A percentile compares a stretch with the other conserved stretches of the same genome.
Evolutionary conservation across 352 stramenopile species (phyloP).

Genomic region (Globisporangium radiosum): DNA sequence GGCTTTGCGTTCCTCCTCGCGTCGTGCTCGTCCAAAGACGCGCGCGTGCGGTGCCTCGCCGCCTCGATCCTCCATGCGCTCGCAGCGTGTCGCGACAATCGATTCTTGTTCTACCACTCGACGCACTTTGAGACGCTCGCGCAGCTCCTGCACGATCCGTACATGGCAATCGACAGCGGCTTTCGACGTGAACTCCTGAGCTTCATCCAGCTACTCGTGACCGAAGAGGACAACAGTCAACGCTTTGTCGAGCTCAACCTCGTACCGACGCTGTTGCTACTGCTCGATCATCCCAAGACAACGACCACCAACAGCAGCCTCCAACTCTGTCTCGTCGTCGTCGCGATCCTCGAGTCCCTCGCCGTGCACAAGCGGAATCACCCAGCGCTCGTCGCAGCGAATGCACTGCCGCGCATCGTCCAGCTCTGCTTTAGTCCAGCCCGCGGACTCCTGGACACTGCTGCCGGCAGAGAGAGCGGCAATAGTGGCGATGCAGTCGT

Average conservation of each 20-base stretch:
- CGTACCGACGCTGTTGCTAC: constrained; percentile 41
- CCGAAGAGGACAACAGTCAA: constrained; percentile 46
- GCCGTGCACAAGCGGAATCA: constrained; percentile 47
- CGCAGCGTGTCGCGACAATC: constrained; percentile 45
- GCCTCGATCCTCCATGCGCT: constrained; percentile 54
- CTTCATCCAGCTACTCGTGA: constrained; percentile 51
- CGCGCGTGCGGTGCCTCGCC: constrained; percentile 41
- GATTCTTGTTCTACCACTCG: constrained; percentile 54
- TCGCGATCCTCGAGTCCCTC: constrained; percentile 52
- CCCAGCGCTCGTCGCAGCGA: constrained; percentile 33
- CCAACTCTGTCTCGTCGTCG: constrained; percentile 39
- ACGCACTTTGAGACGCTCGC: constrained; percentile 48
- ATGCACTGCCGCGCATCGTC: constrained; percentile 39
- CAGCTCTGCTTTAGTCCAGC: constrained; percentile 39
- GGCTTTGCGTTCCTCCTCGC: constrained; percentile 63
- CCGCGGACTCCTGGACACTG: neutral
- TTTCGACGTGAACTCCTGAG: constrained; percentile 61
- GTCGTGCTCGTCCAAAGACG: constrained; percentile 52
- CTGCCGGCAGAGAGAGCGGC: neutral
- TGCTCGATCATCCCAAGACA: constrained; percentile 33
- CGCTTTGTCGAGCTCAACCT: constrained; percentile 53
- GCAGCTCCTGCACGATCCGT: constrained; percentile 50
- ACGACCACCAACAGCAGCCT: constrained; percentile 6
- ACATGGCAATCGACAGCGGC: constrained; percentile 48
- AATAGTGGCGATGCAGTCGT: too few species aligned